phyloP scores from a whole-genome alignment of 495 filamentous ascomycete species.

The Aspergillus funiculosus region DNA sequence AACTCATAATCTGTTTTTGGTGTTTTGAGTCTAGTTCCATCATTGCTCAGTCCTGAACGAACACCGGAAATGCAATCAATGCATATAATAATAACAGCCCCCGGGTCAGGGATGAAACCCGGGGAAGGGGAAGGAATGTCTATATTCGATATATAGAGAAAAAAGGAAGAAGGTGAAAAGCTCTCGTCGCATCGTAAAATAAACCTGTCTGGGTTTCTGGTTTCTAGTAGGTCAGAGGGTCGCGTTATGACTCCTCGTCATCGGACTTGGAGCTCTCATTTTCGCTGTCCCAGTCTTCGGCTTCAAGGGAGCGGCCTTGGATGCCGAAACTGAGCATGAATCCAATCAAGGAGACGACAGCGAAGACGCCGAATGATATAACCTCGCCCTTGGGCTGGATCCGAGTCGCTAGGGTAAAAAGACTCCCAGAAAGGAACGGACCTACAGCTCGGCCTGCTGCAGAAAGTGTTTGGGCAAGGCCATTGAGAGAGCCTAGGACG shows the following conservation, averaged over 20 bases:
- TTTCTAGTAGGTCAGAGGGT: too few relatives aligned
- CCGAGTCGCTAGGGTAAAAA: conserved; percentile 68
- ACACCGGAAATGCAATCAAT: too few relatives aligned
- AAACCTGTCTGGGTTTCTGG: too few relatives aligned
- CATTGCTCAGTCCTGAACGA: too few relatives aligned
- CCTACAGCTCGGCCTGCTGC: conserved; percentile 85
- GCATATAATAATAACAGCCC: too few relatives aligned
- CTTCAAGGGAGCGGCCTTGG: conserved; percentile 52
- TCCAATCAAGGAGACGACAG: conserved; percentile 66
- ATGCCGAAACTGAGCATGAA: conserved; percentile 73
- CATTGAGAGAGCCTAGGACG: conserved; percentile 84
- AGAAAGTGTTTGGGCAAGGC: conserved; percentile 88
- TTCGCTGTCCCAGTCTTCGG: conserved; percentile 55
- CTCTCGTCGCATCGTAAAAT: conserved; percentile 6
- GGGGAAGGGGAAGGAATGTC: neutral
- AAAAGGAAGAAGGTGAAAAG: neutral
- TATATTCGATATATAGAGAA: neutral
- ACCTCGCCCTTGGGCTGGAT: conserved; percentile 77
- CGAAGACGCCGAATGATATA: conserved; percentile 78
- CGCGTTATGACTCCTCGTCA: conserved; percentile 27
- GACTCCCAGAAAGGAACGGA: conserved; percentile 76
- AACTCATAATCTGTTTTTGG: too few relatives aligned
- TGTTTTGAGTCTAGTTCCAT: too few relatives aligned
- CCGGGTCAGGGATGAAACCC: too few relatives aligned
- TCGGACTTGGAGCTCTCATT: conserved; percentile 46